A percentile compares a stretch with the other conserved stretches of the same genome.
These are phyloP conservation scores for Saitozyma podzolica DNA, from an alignment of 768 basidiomycete genomes.

Conservation along the genomic window DNA sequence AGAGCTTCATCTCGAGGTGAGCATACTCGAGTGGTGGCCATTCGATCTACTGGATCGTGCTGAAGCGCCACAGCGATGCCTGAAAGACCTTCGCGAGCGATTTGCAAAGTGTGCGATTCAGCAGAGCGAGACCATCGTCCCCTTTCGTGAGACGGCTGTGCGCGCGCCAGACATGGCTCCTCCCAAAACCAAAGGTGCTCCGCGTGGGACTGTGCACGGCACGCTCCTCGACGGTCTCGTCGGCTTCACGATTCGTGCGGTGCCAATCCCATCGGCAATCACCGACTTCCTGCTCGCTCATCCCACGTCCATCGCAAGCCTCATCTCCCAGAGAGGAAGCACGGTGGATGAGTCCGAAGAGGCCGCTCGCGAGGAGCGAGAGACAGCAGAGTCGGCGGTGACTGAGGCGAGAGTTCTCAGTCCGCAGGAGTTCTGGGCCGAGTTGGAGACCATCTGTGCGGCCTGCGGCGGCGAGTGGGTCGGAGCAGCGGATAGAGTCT, in stretches of 20 bases:
- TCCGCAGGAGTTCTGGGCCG: conserved; percentile 77
- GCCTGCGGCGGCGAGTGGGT: conserved; percentile 77
- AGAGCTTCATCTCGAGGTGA: conserved; percentile 89
- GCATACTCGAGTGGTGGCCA: conserved; percentile 15
- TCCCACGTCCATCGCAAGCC: conserved; percentile 61
- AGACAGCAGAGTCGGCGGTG: conserved; percentile 71
- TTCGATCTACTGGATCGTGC: conserved; percentile 4
- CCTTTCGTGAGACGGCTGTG: conserved; percentile 92
- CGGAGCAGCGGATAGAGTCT: conserved; percentile 68
- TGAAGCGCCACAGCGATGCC: conserved; percentile 68
- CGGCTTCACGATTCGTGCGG: conserved; percentile 78
- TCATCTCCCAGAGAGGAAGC: conserved; percentile 56
- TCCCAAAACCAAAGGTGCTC: conserved; percentile 67
- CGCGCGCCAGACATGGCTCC: conserved; percentile 86
- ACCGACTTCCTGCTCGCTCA: conserved; percentile 78
- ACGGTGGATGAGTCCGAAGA: conserved; percentile 27
- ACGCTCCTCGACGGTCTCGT: conserved; percentile 69
- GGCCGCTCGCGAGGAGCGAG: conserved; percentile 25
- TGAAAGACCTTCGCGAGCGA: conserved; percentile 92
- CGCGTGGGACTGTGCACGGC: conserved; percentile 76
- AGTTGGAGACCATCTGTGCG: conserved; percentile 64
- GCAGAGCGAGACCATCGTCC: conserved; percentile 91
- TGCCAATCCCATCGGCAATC: conserved; percentile 71
- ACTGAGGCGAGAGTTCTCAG: conserved; percentile 64
- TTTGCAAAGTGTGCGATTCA: conserved; percentile 93